Base-by-base conservation (phyloP, 1,284 basidiomycete species). In the Ceratobasidium theobromae region DNA sequence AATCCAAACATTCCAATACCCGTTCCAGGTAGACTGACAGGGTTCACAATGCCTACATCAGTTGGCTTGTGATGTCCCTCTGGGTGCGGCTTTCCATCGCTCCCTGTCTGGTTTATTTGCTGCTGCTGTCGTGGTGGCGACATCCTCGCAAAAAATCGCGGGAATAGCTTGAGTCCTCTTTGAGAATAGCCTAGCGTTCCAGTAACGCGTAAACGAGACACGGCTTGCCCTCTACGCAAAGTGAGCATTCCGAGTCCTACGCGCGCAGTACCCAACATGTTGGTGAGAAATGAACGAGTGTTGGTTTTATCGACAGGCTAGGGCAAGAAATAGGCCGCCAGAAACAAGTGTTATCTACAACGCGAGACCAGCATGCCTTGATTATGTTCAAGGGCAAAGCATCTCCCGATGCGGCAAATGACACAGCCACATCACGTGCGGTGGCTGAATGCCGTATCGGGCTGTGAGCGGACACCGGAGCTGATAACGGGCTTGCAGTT, bases 1-100 rank as follows among this genome's bases (percentile, higher is more conserved):
- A 64, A 64, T 30, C 60, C 60, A 30, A 64, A 64, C 60, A 64
- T 64, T 25, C 60, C 60, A 4, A 64, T 28, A 25, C 60, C 60
- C n/a, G 60, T 53, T 40, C 60, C 60, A 30, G 60, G 60, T 40
- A 64, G 33, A 35, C 40, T 64, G n/a, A 64, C 60, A 33, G 60
- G 60, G 38, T 64, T 64, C 9, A 64, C 60, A 14, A 64, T 53
- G 28, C 48, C 45, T n/a, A 35, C 32, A 32, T 64, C 60, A 14
- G 33, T 35, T 1, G 40, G 48, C 27, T 64, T 53, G 6, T 28
- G 49, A 28, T 51, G 48, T 25, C 21, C 35, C 16, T 4, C 21
- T 25, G 28, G 18, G 1, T 21, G 45, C 11, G 49, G 48, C 11
- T 53, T 52, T 64, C 12, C 48, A 11, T 43, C 46, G 23, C 38